A percentile compares a stretch with the other conserved stretches of the same genome.
phyloP scores from a whole-genome alignment of 2,329 filamentous ascomycete species.

The Fusarium virguliforme region DNA sequence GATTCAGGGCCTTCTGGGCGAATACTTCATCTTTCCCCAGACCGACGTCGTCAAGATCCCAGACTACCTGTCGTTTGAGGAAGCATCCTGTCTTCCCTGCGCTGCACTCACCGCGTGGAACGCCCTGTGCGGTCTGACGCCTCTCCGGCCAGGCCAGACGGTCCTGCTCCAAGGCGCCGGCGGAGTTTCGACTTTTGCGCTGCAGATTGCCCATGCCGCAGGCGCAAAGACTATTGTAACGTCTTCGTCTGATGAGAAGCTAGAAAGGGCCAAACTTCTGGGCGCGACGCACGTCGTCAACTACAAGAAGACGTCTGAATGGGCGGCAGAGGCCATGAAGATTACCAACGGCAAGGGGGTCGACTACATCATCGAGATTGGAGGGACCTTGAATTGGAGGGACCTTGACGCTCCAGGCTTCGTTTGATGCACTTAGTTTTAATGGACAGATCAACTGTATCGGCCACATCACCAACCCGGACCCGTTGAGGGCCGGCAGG shows the following conservation, averaged over 20 bases:
- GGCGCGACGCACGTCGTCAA: conserved; percentile 35
- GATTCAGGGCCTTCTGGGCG: conserved; percentile 32
- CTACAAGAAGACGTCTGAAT: conserved; percentile 30
- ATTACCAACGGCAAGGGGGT: conserved; percentile 31
- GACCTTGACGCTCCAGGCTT: conserved; percentile 28
- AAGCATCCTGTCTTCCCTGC: conserved; percentile 37
- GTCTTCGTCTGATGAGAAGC: conserved; percentile 40
- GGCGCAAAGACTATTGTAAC: conserved; percentile 48
- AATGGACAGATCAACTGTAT: conserved; percentile 24
- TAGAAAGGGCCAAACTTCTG: conserved; percentile 28
- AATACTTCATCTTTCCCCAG: conserved; percentile 41
- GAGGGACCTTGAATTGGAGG: conserved; percentile 28
- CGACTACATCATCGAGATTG: conserved; percentile 31
- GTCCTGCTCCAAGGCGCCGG: conserved; percentile 60
- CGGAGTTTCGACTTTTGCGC: conserved; percentile 30
- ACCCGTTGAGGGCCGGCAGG: conserved; percentile 26
- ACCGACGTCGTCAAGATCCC: conserved; percentile 38
- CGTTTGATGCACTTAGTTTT: conserved; percentile 26
- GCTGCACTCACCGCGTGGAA: conserved; percentile 42
- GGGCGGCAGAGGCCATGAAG: conserved; percentile 30
- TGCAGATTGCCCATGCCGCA: conserved; percentile 32
- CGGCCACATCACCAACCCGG: conserved; percentile 28
- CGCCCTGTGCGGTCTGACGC: conserved; percentile 26
- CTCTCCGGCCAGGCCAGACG: conserved; percentile 54
- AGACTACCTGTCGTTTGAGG: conserved; percentile 36